Conservation (phyloP, 176 grass and related monocot species). For the Zea mays region DNA sequence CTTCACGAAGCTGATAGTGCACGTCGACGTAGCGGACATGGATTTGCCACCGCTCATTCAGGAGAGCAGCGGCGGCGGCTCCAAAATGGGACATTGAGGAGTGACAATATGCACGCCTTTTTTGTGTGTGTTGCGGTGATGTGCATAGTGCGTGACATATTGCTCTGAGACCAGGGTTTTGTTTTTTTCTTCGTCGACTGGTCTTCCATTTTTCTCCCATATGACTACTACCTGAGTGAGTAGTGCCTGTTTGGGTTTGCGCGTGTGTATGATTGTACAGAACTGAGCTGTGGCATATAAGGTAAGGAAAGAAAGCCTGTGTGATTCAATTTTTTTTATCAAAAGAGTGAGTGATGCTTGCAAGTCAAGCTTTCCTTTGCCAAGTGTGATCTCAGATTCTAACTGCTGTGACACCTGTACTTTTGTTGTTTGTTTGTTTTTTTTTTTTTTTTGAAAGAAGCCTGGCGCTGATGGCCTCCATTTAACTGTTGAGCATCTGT, state of each 20-base stretch:
- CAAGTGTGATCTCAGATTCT: constrained; percentile 2
- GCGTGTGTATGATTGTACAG: constrained; percentile 36
- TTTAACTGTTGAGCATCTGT: background rate
- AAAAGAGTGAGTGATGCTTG: background rate
- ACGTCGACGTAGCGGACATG: constrained; percentile 41
- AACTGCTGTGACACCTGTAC: background rate
- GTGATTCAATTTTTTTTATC: background rate
- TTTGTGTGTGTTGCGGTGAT: constrained; percentile 9
- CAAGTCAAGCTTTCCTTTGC: constrained; percentile 36
- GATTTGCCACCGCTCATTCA: constrained; percentile 47
- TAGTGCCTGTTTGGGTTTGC: constrained; percentile 33
- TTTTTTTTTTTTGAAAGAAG: too few relatives aligned
- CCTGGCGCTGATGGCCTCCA: too few relatives aligned
- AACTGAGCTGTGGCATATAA: constrained; percentile 33
- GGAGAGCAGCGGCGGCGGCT: constrained; percentile 25
- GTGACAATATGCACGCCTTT: background rate
- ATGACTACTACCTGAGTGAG: background rate
- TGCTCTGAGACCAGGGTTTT: constrained; percentile 37
- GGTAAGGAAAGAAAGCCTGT: constrained; percentile 1
- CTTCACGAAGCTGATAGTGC: constrained; percentile 42
- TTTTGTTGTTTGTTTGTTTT: too few relatives aligned
- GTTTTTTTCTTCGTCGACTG: background rate
- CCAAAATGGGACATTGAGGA: constrained; percentile 10
- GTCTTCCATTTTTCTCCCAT: background rate
- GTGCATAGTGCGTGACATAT: constrained; percentile 38